Conservation (phyloP, 1,139 yeast genomes). For the Suhomyces bolitotheri region DNA sequence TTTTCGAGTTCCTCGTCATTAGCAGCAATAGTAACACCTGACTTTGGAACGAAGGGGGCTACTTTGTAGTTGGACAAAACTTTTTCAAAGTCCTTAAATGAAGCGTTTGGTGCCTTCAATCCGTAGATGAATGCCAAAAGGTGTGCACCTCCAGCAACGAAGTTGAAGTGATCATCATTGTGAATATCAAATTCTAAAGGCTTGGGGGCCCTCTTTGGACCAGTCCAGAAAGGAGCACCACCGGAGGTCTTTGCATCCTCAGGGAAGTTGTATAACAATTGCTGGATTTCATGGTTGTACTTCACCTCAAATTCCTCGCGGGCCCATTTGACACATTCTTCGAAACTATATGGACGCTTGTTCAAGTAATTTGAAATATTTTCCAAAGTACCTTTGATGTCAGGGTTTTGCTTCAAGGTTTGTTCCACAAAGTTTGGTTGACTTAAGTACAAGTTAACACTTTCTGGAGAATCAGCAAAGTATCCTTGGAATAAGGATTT, state of each 20-base stretch:
- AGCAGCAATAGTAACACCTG: constrained; percentile 80
- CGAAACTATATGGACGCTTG: constrained; percentile 84
- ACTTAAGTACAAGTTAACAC: constrained; percentile 83
- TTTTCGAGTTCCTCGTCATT: constrained; percentile 89
- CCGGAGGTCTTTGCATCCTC: constrained; percentile 85
- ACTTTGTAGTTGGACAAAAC: constrained; percentile 49
- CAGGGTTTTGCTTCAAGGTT: constrained; percentile 87
- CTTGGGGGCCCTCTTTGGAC: constrained; percentile 94
- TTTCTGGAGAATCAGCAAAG: constrained; percentile 87
- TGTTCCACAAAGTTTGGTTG: constrained; percentile 93
- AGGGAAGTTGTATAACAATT: constrained; percentile 90
- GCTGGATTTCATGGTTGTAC: constrained; percentile 82
- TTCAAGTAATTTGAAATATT: constrained; percentile 71
- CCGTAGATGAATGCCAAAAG: constrained; percentile 90
- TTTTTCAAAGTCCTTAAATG: constrained; percentile 48
- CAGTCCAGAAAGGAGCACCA: constrained; percentile 97
- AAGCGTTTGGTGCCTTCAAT: constrained; percentile 52
- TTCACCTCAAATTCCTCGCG: constrained; percentile 83
- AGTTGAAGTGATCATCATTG: constrained; percentile 76
- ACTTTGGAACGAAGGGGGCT: constrained; percentile 63
- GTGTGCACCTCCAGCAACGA: constrained; percentile 86
- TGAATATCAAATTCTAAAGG: constrained; percentile 75
- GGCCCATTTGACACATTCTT: constrained; percentile 95
- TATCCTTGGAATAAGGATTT: constrained; percentile 93
- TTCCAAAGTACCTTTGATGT: constrained; percentile 82